Base-by-base conservation (phyloP, 148 eudicot species). In the Polygonum aviculare region DNA sequence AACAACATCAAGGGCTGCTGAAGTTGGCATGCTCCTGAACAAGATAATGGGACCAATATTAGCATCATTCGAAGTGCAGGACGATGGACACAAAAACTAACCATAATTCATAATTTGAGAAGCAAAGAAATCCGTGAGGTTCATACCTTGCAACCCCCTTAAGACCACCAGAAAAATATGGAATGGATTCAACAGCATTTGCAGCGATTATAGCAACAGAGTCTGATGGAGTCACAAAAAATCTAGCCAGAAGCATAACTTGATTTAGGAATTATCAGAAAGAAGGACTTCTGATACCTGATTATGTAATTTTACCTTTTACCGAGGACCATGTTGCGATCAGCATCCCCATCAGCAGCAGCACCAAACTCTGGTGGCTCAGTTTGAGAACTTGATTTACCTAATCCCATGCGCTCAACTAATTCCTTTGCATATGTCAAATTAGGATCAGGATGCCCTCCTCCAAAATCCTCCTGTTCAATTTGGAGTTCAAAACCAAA, bases 261-360 rank as follows among this genome's bases (percentile, higher is more conserved):
- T 70, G 60, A 50, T 48, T 48, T 12, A 12, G 50, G 3, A 48
- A 48, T 48, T 48, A 12, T 2, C 50, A 48, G 15, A 47, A 47
- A 47, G 50, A 48, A 11, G 50, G 50, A 48, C 15, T 48, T 48
- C 50, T 48, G 50, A 48, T 48, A 48, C 11, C 0, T 48, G 50
- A 48, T 15, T 2, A 48, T 11, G 50, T 48, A 48, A 48, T 48
- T n/a, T 19, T 82, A 91, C 98, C 95, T 90, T 88, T 91, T 91
- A 77, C 98, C 97, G 77, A 94, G 91, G 77, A 91, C 50, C 98
- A 94, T 94, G 81, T 94, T 94, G 55, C 98, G 90, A 81, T 94
- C 97, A 38, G 95, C 97, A 86, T 94, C 98, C 79, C 97, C 98
- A 81, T 94, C 97, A 77, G 97, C 95, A 80, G 97, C 98, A 76